A percentile compares a stretch with the other conserved stretches of the same genome.
Evolutionary conservation across 1,284 basidiomycete genomes (phyloP).

Genomic region (Ustilago nuda): DNA sequence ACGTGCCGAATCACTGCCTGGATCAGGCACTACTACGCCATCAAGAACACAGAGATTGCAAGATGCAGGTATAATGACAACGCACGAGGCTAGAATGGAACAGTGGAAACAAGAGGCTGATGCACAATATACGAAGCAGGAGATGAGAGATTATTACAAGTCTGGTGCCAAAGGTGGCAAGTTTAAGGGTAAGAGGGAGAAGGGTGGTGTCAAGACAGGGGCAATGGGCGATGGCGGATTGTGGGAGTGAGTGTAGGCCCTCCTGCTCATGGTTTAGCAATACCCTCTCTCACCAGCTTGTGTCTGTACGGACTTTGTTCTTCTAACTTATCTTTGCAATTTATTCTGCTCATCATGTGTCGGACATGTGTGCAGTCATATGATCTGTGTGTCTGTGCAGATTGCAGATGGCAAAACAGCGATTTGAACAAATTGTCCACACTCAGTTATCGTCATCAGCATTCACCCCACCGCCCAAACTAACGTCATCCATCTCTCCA

Average conservation of each 20-base stretch:
- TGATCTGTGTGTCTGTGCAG: too few species aligned
- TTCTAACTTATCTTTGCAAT: too few species aligned
- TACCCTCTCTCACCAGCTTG: not conserved
- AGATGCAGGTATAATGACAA: slow-evolving; percentile 54
- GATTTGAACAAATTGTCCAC: not conserved
- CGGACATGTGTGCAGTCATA: too few species aligned
- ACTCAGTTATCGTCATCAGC: slow-evolving; percentile 13
- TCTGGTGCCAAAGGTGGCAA: slow-evolving; percentile 60
- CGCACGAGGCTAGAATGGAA: slow-evolving; percentile 50
- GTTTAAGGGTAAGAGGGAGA: slow-evolving; percentile 60
- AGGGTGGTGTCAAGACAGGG: slow-evolving; percentile 60
- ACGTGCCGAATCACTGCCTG: slow-evolving; percentile 36
- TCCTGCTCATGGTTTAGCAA: not conserved
- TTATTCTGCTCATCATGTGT: too few species aligned
- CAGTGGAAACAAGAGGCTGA: slow-evolving; percentile 58
- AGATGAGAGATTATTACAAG: slow-evolving; percentile 65
- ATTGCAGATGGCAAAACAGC: not conserved
- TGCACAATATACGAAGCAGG: slow-evolving; percentile 46
- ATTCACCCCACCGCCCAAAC: slow-evolving; percentile 25
- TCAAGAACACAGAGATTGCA: slow-evolving; percentile 54
- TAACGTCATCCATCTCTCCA: slow-evolving; percentile 50
- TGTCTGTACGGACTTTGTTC: too few species aligned
- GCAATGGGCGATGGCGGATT: slow-evolving; percentile 52
- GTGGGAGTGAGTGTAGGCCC: slow-evolving; percentile 46
- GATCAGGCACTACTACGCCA: slow-evolving; percentile 47